Conservation (phyloP, 2,329 filamentous ascomycete genomes). For the Cyanodermella asteris region DNA sequence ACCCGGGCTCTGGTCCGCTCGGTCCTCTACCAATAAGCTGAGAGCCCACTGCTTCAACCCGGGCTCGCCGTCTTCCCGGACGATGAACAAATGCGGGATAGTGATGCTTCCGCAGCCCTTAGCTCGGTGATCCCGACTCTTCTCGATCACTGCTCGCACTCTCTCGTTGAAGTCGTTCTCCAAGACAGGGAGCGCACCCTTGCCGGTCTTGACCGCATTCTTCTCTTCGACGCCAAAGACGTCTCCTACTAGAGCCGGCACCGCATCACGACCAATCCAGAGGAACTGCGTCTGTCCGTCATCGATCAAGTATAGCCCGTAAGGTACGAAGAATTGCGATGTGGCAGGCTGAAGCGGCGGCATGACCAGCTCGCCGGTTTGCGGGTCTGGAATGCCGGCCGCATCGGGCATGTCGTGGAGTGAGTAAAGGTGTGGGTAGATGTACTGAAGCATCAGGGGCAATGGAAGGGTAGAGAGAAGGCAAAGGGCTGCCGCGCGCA, state of each 20-base stretch:
- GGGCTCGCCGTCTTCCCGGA: conserved; percentile 88
- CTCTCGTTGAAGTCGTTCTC: conserved; percentile 96
- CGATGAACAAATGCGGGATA: conserved; percentile 80
- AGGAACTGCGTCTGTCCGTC: conserved; percentile 95
- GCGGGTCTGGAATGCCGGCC: conserved; percentile 62
- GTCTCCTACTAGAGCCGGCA: conserved; percentile 69
- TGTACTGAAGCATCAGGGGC: conserved; percentile 79
- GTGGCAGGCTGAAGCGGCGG: conserved; percentile 70
- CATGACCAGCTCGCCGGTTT: conserved; percentile 73
- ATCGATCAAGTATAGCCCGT: conserved; percentile 88
- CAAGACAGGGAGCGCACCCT: conserved; percentile 63
- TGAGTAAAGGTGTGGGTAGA: conserved; percentile 67
- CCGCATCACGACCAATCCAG: conserved; percentile 83
- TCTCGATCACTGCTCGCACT: conserved; percentile 71
- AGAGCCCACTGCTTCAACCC: conserved; percentile 92
- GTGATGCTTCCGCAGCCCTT: conserved; percentile 81
- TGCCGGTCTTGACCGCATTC: conserved; percentile 71
- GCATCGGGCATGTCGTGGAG: conserved; percentile 92
- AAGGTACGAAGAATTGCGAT: conserved; percentile 67
- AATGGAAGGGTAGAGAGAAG: conserved; percentile 83
- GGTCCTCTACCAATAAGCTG: conserved; percentile 82
- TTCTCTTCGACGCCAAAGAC: conserved; percentile 79
- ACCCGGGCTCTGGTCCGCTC: conserved; percentile 82
- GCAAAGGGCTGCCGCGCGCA: conserved; percentile 80
- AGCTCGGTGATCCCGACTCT: conserved; percentile 70